Base-by-base conservation (phyloP, 2,329 filamentous ascomycete species). In the Epichloe bromicola region DNA sequence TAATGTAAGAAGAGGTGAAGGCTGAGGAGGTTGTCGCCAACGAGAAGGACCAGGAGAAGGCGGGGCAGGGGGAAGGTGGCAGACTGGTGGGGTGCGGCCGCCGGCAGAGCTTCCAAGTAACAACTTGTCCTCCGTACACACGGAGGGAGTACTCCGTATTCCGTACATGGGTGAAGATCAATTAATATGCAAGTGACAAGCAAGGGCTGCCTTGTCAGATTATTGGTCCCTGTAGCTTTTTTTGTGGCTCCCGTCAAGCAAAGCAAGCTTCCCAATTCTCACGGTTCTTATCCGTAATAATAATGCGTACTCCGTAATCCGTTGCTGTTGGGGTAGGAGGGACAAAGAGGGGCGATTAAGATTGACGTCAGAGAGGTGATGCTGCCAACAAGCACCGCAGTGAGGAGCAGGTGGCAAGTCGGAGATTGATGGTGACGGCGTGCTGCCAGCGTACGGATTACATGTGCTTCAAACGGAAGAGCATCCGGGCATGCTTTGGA, bases 11-110 rank as follows among this genome's bases (percentile, higher is more conserved):
- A 23, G 45, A 36, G 33, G 20, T 43, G 45, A 19, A 48, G 38
- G 48, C n/a, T 45, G 20, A 38, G 37, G 50, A 48, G n/a, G 40
- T 45, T 52, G 50, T 44, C 40, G 41, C 39, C 39, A 43, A 44
- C 20, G 19, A 51, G n/a, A 43, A 43, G 30, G 40, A 7, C 19
- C 44, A 52, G 46, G 39, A 49, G 36, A 52, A 52, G 45, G 50
- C 46, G 50, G 50, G 50, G 50, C 46, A 52, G 40, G 30, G 30
- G 34, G 37, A 23, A 40, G 15, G 46, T n/a, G 26, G 39, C 47
- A 20, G 36, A 20, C 17, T 19, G 49, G 49, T 47, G 45, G 50
- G 45, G 45, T 41, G 19, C 33, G 39, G 39, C 17, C 38, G 39
- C 17, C 38, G 26, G 44, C 15, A 48, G 45, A 51, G 39, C 45